Evolutionary conservation across 1,284 basidiomycete species (phyloP), one percentile per base, ranked within the genome.

Genomic region (Moesziomyces globuligerus): DNA sequence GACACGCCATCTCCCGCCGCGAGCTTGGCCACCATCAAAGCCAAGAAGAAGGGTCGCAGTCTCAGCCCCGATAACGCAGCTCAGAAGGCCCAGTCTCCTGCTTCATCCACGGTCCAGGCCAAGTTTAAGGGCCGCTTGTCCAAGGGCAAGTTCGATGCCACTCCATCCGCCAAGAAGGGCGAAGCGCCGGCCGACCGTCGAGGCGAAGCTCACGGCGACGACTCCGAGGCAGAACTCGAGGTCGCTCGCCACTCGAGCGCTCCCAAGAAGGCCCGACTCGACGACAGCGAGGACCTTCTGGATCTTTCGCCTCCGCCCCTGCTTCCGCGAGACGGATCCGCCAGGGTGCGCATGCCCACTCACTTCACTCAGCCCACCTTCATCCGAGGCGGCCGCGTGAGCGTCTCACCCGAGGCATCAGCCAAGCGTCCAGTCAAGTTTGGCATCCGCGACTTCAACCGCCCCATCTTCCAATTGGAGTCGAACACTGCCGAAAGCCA

Each of bases 341-440:
- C 53, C 23, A 43, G 68, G 18, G 45, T 58, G 9, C 54, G 57
- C 18, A 62, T 69, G 56, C 66, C 66, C 4, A 53, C 55, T n/a
- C 46, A 66, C 28, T 60, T 65, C 36, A 57, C 58, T 1, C 71
- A 70, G 50, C 66, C 62, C 40, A 73, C 67, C 24, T 73, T 73
- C 48, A 73, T 61, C 34, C 53, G 56, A 11, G 68, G 68, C 23
- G 71, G 66, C 13, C 72, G 49, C 7, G 59, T 72, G 29, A 72
- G 69, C 39, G 55, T 67, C 11, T 72, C 69, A 34, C 69, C 69
- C 40, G 69, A 72, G 24, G 57, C 59, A 0, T 48, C 52, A 18
- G 46, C 47, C 37, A 72, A 71, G 46, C 26, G 54, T 24, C 52
- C 58, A 23, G 38, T 60, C 57, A 59, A 45, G 43, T 56, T 53